phyloP scores from a whole-genome alignment of 306 rosid species.

The Cucurbita maxima region DNA sequence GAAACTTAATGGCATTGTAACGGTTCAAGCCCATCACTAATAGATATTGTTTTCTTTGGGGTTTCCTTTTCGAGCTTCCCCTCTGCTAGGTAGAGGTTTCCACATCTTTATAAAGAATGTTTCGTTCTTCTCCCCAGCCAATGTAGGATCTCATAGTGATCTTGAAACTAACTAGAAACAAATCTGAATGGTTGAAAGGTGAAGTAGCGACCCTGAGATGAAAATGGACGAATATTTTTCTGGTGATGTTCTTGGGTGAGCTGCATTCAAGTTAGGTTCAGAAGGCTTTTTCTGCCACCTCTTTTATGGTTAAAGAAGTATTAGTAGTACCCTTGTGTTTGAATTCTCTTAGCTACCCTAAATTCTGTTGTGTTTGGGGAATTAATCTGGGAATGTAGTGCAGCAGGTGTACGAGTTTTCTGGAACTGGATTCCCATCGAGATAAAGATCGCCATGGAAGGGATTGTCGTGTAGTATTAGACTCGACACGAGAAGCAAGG shows the following conservation, averaged over 20 bases:
- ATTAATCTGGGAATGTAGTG: neutral
- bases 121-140: too few species aligned
- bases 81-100: too few species aligned
- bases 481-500: neutral
- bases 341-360: neutral
- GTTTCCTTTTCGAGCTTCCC: too few species aligned
- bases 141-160: too few species aligned
- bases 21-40: too few species aligned
- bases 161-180: neutral
- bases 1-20: neutral
- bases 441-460: neutral
- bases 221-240: neutral
- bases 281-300: neutral
- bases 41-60: too few species aligned
- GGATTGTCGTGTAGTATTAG: neutral
- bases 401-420: neutral
- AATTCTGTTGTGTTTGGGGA: neutral
- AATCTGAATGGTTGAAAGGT: neutral
- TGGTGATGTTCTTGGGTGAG: neutral
- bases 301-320: neutral
- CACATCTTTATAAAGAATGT: too few species aligned
- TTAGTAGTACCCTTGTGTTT: neutral
- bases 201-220: neutral
- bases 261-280: neutral
- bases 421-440: neutral